phyloP scores from a whole-genome alignment of 2,329 filamentous ascomycete species.

The Apiospora koreana region DNA sequence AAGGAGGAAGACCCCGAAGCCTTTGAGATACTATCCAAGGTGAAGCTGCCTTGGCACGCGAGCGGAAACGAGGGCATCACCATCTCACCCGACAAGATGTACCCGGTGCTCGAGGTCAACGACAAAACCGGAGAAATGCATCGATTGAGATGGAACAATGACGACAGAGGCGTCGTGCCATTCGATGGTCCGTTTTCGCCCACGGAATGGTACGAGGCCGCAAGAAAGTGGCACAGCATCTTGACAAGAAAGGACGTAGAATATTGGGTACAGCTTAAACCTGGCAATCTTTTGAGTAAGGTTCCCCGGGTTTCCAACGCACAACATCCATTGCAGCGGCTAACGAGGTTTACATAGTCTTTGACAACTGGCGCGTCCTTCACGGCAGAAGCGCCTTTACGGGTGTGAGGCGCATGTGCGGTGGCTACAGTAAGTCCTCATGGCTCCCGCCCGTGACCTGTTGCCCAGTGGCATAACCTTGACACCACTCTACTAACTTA shows the following conservation, averaged over 20 bases:
- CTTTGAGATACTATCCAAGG: slow-evolving; percentile 57
- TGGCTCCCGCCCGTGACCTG: slow-evolving; percentile 7
- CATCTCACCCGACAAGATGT: slow-evolving; percentile 70
- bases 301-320: slow-evolving; percentile 21
- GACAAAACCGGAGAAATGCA: slow-evolving; percentile 34
- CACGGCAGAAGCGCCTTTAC: slow-evolving; percentile 85
- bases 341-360: slow-evolving; percentile 55
- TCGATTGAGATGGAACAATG: slow-evolving; percentile 90
- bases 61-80: slow-evolving; percentile 84
- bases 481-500: not conserved
- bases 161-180: slow-evolving; percentile 75
- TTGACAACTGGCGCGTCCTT: slow-evolving; percentile 94
- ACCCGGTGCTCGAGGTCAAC: slow-evolving; percentile 71
- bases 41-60: slow-evolving; percentile 75
- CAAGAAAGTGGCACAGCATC: slow-evolving; percentile 71
- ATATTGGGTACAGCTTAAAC: slow-evolving; percentile 79
- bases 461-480: slow-evolving; percentile 15
- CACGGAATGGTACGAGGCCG: slow-evolving; percentile 76
- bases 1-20: slow-evolving; percentile 51
- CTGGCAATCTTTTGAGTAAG: slow-evolving; percentile 76
- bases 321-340: not conserved
- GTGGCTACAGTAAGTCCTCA: slow-evolving; percentile 75
- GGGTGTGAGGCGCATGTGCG: slow-evolving; percentile 84
- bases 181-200: slow-evolving; percentile 50
- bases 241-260: slow-evolving; percentile 65